phyloP scores from a whole-genome alignment of 371 early-diverging fungal species.

The Mucor racemosus region DNA sequence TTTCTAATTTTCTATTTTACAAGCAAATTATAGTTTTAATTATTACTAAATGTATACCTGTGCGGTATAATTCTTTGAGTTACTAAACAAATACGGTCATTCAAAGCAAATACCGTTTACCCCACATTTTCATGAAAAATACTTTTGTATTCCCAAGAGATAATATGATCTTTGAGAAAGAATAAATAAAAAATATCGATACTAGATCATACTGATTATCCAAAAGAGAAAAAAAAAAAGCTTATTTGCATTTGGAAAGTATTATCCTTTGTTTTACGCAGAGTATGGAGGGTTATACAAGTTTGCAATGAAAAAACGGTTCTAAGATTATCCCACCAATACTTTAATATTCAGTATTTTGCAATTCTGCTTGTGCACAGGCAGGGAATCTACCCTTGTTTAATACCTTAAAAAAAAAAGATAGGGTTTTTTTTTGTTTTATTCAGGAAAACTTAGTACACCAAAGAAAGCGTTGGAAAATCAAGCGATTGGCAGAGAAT shows the following conservation, averaged over 20 bases:
- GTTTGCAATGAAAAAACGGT: background rate
- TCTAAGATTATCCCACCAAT: constrained; percentile 6
- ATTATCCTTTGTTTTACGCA: background rate
- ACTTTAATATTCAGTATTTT: constrained; percentile 1
- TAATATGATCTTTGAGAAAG: background rate
- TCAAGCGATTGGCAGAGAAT: constrained; percentile 4
- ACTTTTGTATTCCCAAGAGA: background rate
- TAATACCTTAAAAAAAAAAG: constrained; percentile 6
- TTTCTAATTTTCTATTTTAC: background rate
- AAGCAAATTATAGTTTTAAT: background rate
- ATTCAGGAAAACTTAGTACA: background rate
- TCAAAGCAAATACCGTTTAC: constrained; percentile 4
- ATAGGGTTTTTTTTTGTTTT: background rate
- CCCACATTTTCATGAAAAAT: constrained; percentile 2
- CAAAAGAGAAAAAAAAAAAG: background rate
- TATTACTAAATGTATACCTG: background rate
- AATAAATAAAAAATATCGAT: background rate
- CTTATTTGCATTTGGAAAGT: background rate
- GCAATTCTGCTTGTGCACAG: background rate
- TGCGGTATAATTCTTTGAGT: constrained; percentile 5
- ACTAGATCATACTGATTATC: background rate
- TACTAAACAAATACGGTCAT: background rate
- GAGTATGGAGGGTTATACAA: background rate
- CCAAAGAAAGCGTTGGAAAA: background rate
- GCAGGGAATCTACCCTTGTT: constrained; percentile 3